Evolutionary conservation across 805 yeast species (phyloP), one percentile per base, ranked within the genome.

Genomic region (Pichia paraexigua): DNA sequence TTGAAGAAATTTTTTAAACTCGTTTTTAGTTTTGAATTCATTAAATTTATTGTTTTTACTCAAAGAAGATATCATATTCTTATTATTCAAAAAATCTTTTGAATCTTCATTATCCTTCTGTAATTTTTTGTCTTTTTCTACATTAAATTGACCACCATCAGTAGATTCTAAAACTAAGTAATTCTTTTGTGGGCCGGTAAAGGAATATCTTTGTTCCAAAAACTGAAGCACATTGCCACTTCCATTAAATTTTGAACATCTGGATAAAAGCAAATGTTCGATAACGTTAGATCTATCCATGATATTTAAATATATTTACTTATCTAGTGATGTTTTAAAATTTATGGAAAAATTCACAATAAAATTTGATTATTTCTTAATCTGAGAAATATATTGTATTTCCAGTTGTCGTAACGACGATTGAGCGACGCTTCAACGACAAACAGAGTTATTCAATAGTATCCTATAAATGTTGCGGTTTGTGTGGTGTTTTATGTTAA

Each of bases 171-270:
- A 65, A 11, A 74, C 53, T 37, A 79, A 60, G 43, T 64, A 67
- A 22, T 77, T 77, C 60, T 74, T 76, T 55, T 76, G 80, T 30
- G 67, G 69, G 10, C 81, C 82, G 1, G 64, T 57, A 15, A 65
- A 51, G 0, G 80, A 71, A 61, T 77, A 79, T 48, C 84, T 60
- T 2, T 71, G 59, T 47, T 71, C 74, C 20, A 79, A 57, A 9
- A 77, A 63, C 49, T 73, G 69, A 30, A 67, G 59, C 11, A 77
- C 70, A 47, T 67, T 61, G 1, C 67, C 58, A 58, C 69, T 54
- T 51, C 60, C 35, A 66, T 70, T 51, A 65, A 53, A 69, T 50
- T 69, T 74, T 39, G 65, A 57, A 47, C 78, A 70, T 53, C 82
- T 60, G 5, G 78, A 61, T 8, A 79, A 65, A 17, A 79, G 63